Evolutionary conservation across 345 rosid genomes (phyloP).

Genomic region (Populus tremula): DNA sequence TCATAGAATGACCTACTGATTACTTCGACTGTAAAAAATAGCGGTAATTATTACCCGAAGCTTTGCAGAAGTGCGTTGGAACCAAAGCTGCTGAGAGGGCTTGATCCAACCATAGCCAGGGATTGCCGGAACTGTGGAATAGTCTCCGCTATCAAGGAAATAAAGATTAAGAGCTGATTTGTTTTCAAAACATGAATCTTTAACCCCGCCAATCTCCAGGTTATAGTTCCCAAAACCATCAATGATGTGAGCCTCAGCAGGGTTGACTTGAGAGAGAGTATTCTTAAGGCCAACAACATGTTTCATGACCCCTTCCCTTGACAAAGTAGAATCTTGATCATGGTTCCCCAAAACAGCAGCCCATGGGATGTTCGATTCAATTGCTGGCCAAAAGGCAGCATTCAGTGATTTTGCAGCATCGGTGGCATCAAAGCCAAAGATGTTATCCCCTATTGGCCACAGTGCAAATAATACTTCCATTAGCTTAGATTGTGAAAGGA

Average conservation of each 20-base stretch:
- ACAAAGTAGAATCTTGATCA: conserved; percentile 75
- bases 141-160: conserved; percentile 81
- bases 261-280: conserved; percentile 71
- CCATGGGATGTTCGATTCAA: conserved; percentile 78
- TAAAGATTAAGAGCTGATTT: conserved; percentile 83
- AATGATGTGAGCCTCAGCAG: conserved; percentile 41
- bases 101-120: conserved; percentile 85
- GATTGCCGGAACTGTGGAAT: conserved; percentile 53
- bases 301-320: conserved; percentile 80
- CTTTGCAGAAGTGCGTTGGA: conserved; percentile 64
- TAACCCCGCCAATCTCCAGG: conserved; percentile 66
- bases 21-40: background rate
- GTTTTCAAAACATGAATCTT: conserved; percentile 61
- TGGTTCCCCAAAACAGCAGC: conserved; percentile 87
- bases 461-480: background rate
- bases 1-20: background rate
- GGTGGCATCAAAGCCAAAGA: conserved; percentile 52
- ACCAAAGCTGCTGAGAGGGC: conserved; percentile 85
- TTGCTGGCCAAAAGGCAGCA: conserved; percentile 75
- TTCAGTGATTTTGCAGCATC: conserved; percentile 66
- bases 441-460: conserved; percentile 64
- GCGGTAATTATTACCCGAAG: conserved; percentile 46
- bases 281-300: conserved; percentile 60
- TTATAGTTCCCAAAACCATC: conserved; percentile 96
- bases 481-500: background rate